Conservation (phyloP, 1,284 basidiomycete genomes). For the Ustilago bromivora region DNA sequence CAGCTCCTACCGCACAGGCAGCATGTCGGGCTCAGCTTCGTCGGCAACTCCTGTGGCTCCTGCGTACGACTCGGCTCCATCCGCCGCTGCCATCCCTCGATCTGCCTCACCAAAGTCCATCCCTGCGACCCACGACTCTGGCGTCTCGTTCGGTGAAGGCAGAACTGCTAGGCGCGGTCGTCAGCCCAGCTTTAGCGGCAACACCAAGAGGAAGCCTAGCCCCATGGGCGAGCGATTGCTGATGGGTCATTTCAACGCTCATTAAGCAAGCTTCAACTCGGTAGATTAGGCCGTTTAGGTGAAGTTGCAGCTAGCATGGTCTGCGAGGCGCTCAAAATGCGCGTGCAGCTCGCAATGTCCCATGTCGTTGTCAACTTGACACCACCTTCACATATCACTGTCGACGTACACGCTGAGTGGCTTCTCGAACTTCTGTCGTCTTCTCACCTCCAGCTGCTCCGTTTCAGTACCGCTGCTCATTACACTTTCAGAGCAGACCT, state of each 20-base stretch:
- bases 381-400: too few relatives aligned
- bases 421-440: neutral
- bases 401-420: too few relatives aligned
- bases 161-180: constrained; percentile 37
- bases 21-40: constrained; percentile 9
- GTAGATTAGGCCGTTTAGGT: neutral
- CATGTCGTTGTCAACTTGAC: neutral
- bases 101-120: constrained; percentile 41
- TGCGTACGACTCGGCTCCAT: constrained; percentile 20
- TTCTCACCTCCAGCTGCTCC: neutral
- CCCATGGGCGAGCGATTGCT: constrained; percentile 65
- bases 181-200: constrained; percentile 46
- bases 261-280: constrained; percentile 13
- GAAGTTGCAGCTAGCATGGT: neutral
- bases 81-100: constrained; percentile 32
- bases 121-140: constrained; percentile 33
- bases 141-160: constrained; percentile 26
- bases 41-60: constrained; percentile 22
- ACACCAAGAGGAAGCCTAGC: constrained; percentile 57
- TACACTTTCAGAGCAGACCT: neutral
- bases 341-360: neutral
- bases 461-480: constrained; percentile 2
- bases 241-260: constrained; percentile 63
- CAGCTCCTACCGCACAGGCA: constrained; percentile 34
- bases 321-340: neutral